Evolutionary conservation across 1,284 basidiomycete genomes (phyloP).

Genomic region (Schizophyllum amplum): DNA sequence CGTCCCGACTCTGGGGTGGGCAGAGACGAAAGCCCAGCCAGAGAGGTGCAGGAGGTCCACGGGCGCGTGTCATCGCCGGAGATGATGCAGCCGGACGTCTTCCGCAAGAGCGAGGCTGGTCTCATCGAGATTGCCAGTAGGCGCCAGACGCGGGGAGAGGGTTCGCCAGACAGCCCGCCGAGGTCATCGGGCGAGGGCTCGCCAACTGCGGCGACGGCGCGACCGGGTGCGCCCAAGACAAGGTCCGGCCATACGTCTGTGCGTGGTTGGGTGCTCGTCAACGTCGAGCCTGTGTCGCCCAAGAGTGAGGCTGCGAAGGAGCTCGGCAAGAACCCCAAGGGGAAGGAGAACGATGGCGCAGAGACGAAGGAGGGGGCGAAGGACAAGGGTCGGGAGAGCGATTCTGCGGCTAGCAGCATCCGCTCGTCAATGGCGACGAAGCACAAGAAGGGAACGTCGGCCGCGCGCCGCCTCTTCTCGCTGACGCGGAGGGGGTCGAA

Average conservation of each 20-base stretch:
- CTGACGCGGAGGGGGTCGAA: neutral
- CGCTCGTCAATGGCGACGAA: neutral
- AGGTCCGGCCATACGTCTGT: slow-evolving; percentile 18
- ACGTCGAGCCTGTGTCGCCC: slow-evolving; percentile 36
- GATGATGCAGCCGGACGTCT: slow-evolving; percentile 28
- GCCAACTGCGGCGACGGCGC: slow-evolving; percentile 11
- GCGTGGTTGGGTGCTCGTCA: slow-evolving; percentile 57
- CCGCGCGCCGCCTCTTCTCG: neutral
- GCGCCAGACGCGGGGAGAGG: slow-evolving; percentile 9
- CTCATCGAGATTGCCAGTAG: slow-evolving; percentile 35
- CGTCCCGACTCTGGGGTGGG: slow-evolving; percentile 2
- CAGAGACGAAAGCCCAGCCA: slow-evolving; percentile 2
- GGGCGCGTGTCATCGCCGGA: slow-evolving; percentile 42
- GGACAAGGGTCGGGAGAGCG: neutral
- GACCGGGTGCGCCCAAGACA: neutral
- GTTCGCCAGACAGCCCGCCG: neutral
- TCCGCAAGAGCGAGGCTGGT: slow-evolving; percentile 47
- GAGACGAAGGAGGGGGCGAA: too few species aligned
- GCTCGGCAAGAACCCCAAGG: neutral
- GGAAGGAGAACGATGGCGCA: neutral
- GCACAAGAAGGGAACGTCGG: neutral
- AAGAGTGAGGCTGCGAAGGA: slow-evolving; percentile 1
- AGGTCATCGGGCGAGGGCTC: slow-evolving; percentile 5
- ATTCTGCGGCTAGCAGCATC: neutral
- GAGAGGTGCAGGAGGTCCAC: slow-evolving; percentile 34